Percentiles rank a stretch among this genome's conserved stretches.
These are phyloP conservation scores for Huiozyma naganishii DNA, from an alignment of 805 yeast genomes.

Conservation along the genomic window DNA sequence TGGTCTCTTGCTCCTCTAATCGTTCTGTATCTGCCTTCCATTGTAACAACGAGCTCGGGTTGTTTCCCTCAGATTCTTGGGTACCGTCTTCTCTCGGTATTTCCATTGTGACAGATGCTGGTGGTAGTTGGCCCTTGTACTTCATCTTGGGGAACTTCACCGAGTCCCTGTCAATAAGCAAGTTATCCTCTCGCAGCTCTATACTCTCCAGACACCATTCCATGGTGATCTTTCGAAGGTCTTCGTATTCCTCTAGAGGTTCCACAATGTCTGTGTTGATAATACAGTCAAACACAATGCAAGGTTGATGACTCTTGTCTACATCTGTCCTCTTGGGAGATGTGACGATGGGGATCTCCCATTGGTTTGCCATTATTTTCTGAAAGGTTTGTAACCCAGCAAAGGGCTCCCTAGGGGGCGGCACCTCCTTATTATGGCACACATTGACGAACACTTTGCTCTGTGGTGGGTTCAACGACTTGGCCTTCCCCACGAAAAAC, in stretches of 20 bases:
- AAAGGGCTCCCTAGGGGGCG: slow-evolving; percentile 46
- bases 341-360: slow-evolving; percentile 79
- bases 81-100: slow-evolving; percentile 22
- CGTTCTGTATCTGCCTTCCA: slow-evolving; percentile 16
- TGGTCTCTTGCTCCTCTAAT: slow-evolving; percentile 24
- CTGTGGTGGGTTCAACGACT: slow-evolving; percentile 30
- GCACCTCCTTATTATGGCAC: slow-evolving; percentile 56
- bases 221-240: slow-evolving; percentile 52
- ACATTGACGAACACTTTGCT: slow-evolving; percentile 72
- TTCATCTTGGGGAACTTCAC: slow-evolving; percentile 60
- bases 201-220: slow-evolving; percentile 82
- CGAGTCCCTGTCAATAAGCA: slow-evolving; percentile 45
- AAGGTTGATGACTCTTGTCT: slow-evolving; percentile 61
- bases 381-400: slow-evolving; percentile 50
- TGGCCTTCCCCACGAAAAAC: slow-evolving; percentile 64
- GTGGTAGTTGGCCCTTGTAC: slow-evolving; percentile 48
- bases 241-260: slow-evolving; percentile 41
- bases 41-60: slow-evolving; percentile 7
- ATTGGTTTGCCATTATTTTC: slow-evolving; percentile 53
- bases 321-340: slow-evolving; percentile 41
- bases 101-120: slow-evolving; percentile 6
- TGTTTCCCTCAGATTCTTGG: slow-evolving; percentile 4
- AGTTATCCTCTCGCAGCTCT: slow-evolving; percentile 42
- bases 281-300: slow-evolving; percentile 71
- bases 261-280: slow-evolving; percentile 40